A percentile compares a stretch with the other conserved stretches of the same genome.
Evolutionary conservation across 2,329 filamentous ascomycete species (phyloP).

Genomic region (Zelopaecilomyces penicillatus): DNA sequence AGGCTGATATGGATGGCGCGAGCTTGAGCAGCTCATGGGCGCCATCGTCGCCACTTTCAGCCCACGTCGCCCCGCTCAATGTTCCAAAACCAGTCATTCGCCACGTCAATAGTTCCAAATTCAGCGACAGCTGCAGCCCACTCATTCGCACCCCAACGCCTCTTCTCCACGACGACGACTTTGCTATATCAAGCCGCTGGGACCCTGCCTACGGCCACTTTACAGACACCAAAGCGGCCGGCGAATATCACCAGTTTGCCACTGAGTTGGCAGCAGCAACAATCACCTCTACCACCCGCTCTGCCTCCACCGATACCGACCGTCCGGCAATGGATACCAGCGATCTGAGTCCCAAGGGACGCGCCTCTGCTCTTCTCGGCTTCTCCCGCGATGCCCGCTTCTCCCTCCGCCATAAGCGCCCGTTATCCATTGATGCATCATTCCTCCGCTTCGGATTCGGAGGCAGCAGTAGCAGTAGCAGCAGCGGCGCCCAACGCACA

Average conservation of each 20-base stretch:
- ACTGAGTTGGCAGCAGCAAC: slow-evolving; percentile 19
- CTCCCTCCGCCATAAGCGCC: slow-evolving; percentile 17
- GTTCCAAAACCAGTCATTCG: slow-evolving; percentile 4
- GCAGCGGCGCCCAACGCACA: neutral
- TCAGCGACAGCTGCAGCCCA: slow-evolving; percentile 1
- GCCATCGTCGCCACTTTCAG: slow-evolving; percentile 11
- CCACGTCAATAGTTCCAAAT: slow-evolving; percentile 5
- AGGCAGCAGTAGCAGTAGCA: neutral
- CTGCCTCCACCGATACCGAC: neutral
- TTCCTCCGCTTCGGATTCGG: neutral
- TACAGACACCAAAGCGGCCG: slow-evolving; percentile 22
- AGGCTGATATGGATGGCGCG: slow-evolving; percentile 10
- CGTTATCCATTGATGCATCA: slow-evolving; percentile 9
- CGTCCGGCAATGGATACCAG: neutral
- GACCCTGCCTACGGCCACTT: slow-evolving; percentile 19
- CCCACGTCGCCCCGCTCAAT: slow-evolving; percentile 7
- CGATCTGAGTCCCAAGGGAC: slow-evolving; percentile 6
- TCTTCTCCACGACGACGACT: slow-evolving; percentile 7
- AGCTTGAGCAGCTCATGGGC: slow-evolving; percentile 16
- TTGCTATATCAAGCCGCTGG: slow-evolving; percentile 7
- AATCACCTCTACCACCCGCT: slow-evolving; percentile 3
- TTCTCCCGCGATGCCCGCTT: slow-evolving; percentile 19
- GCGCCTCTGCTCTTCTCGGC: slow-evolving; percentile 16
- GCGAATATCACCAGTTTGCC: slow-evolving; percentile 28
- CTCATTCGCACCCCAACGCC: neutral